Evolutionary conservation across 1,139 yeast species (phyloP).

Genomic region (Hansenula lynferdii): DNA sequence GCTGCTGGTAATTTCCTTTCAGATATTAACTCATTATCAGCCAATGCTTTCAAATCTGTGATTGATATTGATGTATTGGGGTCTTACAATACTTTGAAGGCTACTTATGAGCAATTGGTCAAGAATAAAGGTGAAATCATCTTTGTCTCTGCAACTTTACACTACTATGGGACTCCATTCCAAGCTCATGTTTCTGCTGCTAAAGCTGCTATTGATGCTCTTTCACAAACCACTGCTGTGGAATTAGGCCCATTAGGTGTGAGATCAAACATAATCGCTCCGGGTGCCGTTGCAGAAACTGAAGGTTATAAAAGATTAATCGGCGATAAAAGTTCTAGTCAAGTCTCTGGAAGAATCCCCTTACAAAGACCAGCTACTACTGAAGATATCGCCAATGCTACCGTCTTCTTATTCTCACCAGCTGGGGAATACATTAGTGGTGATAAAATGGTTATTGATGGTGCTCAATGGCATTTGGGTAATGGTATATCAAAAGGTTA

Average conservation of each 20-base stretch:
- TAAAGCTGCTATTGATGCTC: conserved; percentile 89
- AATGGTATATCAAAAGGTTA: conserved; percentile 31
- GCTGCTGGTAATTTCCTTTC: conserved; percentile 93
- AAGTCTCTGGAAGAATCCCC: conserved; percentile 51
- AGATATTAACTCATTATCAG: conserved; percentile 70
- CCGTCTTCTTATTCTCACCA: conserved; percentile 77
- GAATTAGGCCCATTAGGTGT: conserved; percentile 89
- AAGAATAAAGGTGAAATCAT: conserved; percentile 66
- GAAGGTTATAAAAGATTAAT: conserved; percentile 69
- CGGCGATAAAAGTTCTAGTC: conserved; percentile 35
- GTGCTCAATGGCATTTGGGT: conserved; percentile 86
- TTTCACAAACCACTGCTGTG: conserved; percentile 76
- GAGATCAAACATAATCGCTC: conserved; percentile 77
- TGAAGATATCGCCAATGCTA: conserved; percentile 82
- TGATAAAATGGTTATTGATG: conserved; percentile 78
- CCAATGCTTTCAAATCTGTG: conserved; percentile 86
- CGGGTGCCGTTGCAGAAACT: conserved; percentile 78
- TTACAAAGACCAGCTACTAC: conserved; percentile 73
- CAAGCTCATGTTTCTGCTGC: conserved; percentile 91
- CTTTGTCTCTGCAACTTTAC: conserved; percentile 83
- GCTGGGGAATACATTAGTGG: conserved; percentile 82
- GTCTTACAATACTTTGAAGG: conserved; percentile 82
- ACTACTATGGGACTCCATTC: conserved; percentile 81
- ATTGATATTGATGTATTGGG: conserved; percentile 82
- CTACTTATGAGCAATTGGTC: conserved; percentile 60